Evolutionary conservation across 768 basidiomycete species (phyloP), one percentile per base, ranked within the genome.

Genomic region (Collybiopsis luxurians): DNA sequence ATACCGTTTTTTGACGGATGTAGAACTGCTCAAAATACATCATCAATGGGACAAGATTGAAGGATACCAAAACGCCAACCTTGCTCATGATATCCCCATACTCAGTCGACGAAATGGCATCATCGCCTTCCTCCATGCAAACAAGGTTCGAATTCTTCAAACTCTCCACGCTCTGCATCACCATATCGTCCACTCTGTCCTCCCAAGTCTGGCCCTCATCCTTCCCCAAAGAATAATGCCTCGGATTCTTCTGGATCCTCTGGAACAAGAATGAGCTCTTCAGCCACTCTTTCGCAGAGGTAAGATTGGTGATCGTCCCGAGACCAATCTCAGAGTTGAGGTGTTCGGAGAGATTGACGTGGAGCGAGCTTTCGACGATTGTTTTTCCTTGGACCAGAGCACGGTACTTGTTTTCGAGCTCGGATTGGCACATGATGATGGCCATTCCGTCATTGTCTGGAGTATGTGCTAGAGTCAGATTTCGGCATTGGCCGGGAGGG

Each of bases 301-400:
- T 69, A 3, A 90, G 59, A 61, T 80, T 77, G 3, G 79, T 84
- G 64, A 99, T 95, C 0, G 95, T 95, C 2, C 86, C 83, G 10
- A 98, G 78, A 0, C 88, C 88, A 54, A 98, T 89, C 72, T 99
- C 96, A 1, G 93, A 93, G 65, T 98, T 98, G 61, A 99, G 72
- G 69, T 98, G 95, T 68, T 98, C 96, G 2, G 85, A 74, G 5
- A 99, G 80, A 66, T 91, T 90, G 48, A 74, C 72, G 69, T 97
- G 94, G 10, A 95, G 81, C 58, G 79, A 87, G 65, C 92, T 95
- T 72, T 98, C 96, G 31, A 99, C 77, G 15, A 88, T 73, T 0
- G 88, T 93, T 54, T 76, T 82, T 5, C 90, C 90, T 62, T 87
- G 85, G 1, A 79, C 77, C 17, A 95, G 76, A 3, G 79, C 73